Base-by-base conservation (phyloP, 106 monocot genomes). In the Agapanthus africanus region DNA sequence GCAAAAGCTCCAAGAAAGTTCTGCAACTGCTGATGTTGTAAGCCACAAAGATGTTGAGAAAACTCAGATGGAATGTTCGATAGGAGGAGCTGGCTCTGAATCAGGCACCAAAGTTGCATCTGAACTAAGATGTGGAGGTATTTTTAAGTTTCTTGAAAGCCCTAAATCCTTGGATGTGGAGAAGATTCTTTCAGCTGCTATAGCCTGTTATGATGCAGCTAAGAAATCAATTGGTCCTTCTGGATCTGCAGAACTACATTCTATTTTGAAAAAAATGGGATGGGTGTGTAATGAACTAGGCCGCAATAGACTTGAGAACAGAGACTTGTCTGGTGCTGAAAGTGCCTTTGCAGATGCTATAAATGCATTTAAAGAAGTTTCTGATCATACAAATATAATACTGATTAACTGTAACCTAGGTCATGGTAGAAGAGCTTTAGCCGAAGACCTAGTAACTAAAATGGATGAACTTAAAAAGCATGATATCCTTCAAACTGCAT, bases 201-300 rank as follows among this genome's bases (percentile, higher is more conserved):
- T 83, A 42, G 52, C 30, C 11, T 99, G 99, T 75, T 93, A 90
- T 61, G 63, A 79, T 71, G 69, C 65, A 42, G 87, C 93, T 52
- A 79, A 65, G 46, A 77, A 85, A 67, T 79, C 83, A 46, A 66
- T 87, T 52, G 40, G 66, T 59, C 80, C 79, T 36, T 37, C 70
- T 70, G 41, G 40, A 71, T 78, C 73, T 32, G 59, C 32, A 27
- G 99, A 90, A 63, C 49, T 77, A 5, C 67, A 73, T 31, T 77
- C 84, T 37, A 22, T 99, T 57, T 22, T 90, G 26, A 99, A 82
- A 67, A 99, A 90, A 57, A 83, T 67, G 70, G 99, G 99, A 63
- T 99, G 99, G 99, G 89, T 81, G 6, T 87, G 54, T 37, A 99
- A 99, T 83, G 99, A 99, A 80, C 76, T 99, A 10, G 99, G 99